These are phyloP conservation scores for Tetrapisispora taiwanensis DNA, from an alignment of 805 yeast species.

Conservation along the genomic window DNA sequence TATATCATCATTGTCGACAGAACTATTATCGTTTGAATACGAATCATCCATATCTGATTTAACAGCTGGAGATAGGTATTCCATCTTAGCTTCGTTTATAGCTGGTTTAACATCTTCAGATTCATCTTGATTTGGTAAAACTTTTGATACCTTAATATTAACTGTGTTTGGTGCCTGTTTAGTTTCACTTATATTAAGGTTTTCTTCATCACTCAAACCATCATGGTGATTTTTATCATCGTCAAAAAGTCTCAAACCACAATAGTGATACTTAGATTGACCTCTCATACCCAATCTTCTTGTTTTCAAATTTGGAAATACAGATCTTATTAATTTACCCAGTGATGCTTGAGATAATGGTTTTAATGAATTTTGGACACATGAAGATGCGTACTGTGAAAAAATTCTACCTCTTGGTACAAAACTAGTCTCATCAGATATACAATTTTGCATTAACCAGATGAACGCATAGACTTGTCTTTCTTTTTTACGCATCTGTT, in stretches of 20 bases:
- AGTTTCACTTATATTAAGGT: neutral
- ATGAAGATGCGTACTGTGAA: conserved; percentile 51
- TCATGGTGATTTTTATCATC: conserved; percentile 1
- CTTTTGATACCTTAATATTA: neutral
- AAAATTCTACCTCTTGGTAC: conserved; percentile 60
- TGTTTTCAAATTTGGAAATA: conserved; percentile 59
- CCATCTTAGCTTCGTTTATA: neutral
- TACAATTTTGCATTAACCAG: conserved; percentile 63
- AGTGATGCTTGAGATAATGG: conserved; percentile 69
- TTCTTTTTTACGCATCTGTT: conserved; percentile 42
- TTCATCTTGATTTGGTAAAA: neutral
- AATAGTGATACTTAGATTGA: conserved; percentile 75
- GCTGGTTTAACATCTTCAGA: neutral
- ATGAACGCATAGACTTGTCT: conserved; percentile 75
- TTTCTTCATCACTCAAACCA: neutral
- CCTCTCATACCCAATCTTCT: conserved; percentile 77
- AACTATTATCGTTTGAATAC: neutral
- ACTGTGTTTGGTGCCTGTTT: neutral
- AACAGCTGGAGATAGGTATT: neutral
- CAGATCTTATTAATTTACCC: conserved; percentile 59
- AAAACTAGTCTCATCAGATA: conserved; percentile 38
- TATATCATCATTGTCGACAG: conserved; percentile 1
- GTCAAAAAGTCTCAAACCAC: conserved; percentile 48
- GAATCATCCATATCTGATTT: conserved; percentile 1
- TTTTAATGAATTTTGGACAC: conserved; percentile 43